Conservation (phyloP, 129 eudicot species). For the Sambucus nigra region DNA sequence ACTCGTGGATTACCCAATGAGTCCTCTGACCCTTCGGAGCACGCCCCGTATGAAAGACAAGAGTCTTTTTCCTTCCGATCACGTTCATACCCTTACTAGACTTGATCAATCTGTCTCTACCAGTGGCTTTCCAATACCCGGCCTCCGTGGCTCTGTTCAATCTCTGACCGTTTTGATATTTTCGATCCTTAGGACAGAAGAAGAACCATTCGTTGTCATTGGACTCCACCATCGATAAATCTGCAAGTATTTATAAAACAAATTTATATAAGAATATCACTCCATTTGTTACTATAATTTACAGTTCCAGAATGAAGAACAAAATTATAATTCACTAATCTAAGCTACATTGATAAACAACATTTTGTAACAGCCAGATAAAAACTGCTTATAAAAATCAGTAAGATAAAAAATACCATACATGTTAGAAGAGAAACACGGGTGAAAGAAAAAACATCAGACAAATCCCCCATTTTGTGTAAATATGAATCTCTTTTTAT, state of each 20-base stretch:
- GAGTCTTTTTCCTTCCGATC: slow-evolving; percentile 78
- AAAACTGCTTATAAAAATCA: too few relatives aligned
- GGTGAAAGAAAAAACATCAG: too few relatives aligned
- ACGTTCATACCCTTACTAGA: slow-evolving; percentile 38
- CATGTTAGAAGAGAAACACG: too few relatives aligned
- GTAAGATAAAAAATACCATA: too few relatives aligned
- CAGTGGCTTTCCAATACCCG: slow-evolving; percentile 93
- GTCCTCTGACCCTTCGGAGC: slow-evolving; percentile 85
- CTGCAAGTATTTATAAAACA: slow-evolving; percentile 17
- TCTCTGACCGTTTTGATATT: slow-evolving; percentile 75
- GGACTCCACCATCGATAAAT: slow-evolving; percentile 51
- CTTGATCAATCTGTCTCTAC: slow-evolving; percentile 60
- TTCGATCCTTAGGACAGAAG: slow-evolving; percentile 83
- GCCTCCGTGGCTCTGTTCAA: slow-evolving; percentile 63
- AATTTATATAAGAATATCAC: too few relatives aligned
- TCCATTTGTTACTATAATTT: too few relatives aligned
- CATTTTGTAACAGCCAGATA: too few relatives aligned
- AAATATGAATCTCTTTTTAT: too few relatives aligned
- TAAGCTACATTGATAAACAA: too few relatives aligned
- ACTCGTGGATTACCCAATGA: slow-evolving; percentile 86
- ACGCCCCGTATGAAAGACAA: slow-evolving; percentile 70
- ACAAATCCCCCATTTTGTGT: too few relatives aligned
- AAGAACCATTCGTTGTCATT: slow-evolving; percentile 76
- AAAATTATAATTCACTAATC: too few relatives aligned
- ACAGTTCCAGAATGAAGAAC: too few relatives aligned